phyloP scores from a whole-genome alignment of 768 basidiomycete genomes.

The Lactarius psammicola region DNA sequence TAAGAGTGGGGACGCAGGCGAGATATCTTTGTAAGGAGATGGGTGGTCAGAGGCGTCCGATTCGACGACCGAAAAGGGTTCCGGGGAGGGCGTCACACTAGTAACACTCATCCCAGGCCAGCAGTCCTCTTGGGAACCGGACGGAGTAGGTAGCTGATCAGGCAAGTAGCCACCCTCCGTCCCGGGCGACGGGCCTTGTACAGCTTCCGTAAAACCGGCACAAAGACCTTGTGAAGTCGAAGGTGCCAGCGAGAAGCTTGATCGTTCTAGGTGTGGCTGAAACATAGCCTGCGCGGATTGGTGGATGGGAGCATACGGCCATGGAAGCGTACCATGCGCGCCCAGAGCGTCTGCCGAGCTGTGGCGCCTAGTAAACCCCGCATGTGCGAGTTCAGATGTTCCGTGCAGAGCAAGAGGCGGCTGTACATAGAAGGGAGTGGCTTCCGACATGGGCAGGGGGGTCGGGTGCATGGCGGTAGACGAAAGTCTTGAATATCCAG shows the following conservation, averaged over 20 bases:
- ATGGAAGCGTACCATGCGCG: not conserved
- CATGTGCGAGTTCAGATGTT: not conserved
- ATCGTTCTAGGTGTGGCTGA: not conserved
- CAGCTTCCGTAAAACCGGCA: not conserved
- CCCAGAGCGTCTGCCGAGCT: not conserved
- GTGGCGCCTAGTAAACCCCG: not conserved
- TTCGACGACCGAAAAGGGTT: not conserved
- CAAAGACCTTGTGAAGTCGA: not conserved
- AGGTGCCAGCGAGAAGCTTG: not conserved
- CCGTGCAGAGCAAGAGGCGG: not conserved
- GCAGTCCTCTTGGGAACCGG: constrained; percentile 3
- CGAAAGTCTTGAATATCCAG: not conserved
- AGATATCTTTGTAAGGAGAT: not conserved
- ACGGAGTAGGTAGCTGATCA: not conserved
- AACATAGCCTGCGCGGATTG: not conserved
- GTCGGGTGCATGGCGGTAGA: not conserved
- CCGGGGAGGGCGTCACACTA: not conserved
- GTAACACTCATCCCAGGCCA: not conserved
- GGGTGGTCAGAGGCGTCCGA: not conserved
- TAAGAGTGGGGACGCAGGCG: not conserved
- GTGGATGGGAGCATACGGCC: not conserved
- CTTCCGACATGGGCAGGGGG: no score
- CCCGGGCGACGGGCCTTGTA: not conserved
- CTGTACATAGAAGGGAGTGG: not conserved
- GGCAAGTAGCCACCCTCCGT: not conserved